Evolutionary conservation across 257 asterid genomes (phyloP), one percentile per base, ranked within the genome.

Genomic region (Solanum arcanum): DNA sequence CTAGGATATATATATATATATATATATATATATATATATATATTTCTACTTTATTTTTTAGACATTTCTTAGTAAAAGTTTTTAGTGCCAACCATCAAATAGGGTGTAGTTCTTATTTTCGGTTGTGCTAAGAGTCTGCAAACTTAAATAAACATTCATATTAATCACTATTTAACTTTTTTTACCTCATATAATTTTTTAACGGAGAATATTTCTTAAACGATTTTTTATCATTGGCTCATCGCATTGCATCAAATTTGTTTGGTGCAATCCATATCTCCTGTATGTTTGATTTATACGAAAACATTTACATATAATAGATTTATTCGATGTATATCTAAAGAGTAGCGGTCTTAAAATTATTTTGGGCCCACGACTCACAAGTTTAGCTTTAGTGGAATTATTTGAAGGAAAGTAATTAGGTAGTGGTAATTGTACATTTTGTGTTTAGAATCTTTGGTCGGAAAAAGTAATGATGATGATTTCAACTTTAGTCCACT

Each of bases 331-430:
- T 62, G 2, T 62, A 2, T 3, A n/a, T 62, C 0, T 6, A 2
- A 62, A 62, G 16, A 62, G 3, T n/a, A 62, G 2, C 3, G 9
- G 0, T 0, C 33, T n/a, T 2, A 23, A 62, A 62, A 0, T 0
- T 0, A 4, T 60, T 60, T 2, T 8, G 12, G 64, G 64, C 21
- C 64, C 64, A 56, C 62, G 3, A 18, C 39, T 37, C 39, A 37
- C 7, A 37, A 37, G 39, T 37, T 7, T 56, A 56, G n/a, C 20
- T 56, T 56, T 18, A 81, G 31, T 81, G 68, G 69, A 81, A 29
- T 31, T 49, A 16, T 31, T 31, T 81, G 20, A 81, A 49, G 12
- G 21, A 18, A 81, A 81, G 69, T 80, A 52, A 49, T 49, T 81
- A 49, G 70, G 5, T 81, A 81, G 69, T 49, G 46, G 20, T 81